Conservation (phyloP, 2,329 filamentous ascomycete species). For the Cercospora sojina region DNA sequence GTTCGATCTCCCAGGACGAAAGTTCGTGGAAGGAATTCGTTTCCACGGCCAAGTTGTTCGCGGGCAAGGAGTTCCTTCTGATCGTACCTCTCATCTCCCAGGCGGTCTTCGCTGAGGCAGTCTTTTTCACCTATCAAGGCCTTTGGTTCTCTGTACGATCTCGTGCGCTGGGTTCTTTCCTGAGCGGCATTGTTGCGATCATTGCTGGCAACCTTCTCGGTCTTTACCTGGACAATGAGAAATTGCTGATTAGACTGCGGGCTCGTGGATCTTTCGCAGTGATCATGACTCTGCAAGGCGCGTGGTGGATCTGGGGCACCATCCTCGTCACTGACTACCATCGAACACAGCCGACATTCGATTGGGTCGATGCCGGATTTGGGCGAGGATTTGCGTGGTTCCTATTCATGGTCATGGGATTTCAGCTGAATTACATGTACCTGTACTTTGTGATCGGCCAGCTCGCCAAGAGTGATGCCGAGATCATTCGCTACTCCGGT, state of each 20-base stretch:
- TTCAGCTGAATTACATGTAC: conserved; percentile 73
- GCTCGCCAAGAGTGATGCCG: conserved; percentile 59
- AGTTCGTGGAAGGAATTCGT: conserved; percentile 61
- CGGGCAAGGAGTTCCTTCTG: conserved; percentile 62
- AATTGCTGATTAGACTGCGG: conserved; percentile 55
- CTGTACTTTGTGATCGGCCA: conserved; percentile 71
- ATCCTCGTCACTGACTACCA: conserved; percentile 63
- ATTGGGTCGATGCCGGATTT: conserved; percentile 65
- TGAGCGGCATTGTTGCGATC: conserved; percentile 67
- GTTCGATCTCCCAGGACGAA: conserved; percentile 54
- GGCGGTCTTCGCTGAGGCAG: conserved; percentile 68
- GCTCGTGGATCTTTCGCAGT: conserved; percentile 56
- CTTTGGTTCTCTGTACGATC: conserved; percentile 70
- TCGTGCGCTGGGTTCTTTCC: conserved; percentile 67
- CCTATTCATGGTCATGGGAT: conserved; percentile 64
- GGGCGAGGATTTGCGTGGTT: conserved; percentile 66
- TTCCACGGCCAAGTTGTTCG: conserved; percentile 58
- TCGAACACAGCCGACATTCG: conserved; percentile 58
- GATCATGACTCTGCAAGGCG: conserved; percentile 61
- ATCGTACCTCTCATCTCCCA: conserved; percentile 68
- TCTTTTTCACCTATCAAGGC: conserved; percentile 63
- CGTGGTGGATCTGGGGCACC: conserved; percentile 71
- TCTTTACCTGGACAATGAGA: conserved; percentile 61
- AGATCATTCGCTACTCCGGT: conserved; percentile 67
- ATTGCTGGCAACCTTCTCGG: conserved; percentile 66